Conservation (phyloP, 176 grass and related monocot species). For the Aegilops bicornis region DNA sequence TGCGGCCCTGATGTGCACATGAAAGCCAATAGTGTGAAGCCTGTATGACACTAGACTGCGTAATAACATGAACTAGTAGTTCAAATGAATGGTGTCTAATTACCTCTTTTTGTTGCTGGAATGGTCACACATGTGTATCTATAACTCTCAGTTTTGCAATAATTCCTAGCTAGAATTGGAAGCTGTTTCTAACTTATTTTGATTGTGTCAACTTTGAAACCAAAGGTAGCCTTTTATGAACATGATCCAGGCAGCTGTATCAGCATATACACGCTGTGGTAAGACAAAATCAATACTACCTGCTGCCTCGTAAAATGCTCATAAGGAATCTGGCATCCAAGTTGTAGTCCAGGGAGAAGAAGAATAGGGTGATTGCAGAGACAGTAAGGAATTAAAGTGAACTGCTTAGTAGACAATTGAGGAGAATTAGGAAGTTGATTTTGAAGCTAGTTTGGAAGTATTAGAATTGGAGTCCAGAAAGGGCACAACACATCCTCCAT, state of each 20-base stretch:
- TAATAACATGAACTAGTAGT: neutral
- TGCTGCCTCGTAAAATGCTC: neutral
- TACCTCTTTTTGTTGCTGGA: neutral
- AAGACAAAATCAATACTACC: neutral
- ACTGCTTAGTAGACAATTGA: neutral
- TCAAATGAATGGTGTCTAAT: neutral
- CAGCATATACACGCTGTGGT: neutral
- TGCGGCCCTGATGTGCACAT: neutral
- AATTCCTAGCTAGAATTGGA: neutral
- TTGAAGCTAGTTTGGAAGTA: neutral
- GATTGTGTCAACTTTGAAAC: too few relatives aligned
- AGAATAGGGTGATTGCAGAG: neutral
- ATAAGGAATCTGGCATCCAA: neutral
- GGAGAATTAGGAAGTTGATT: neutral
- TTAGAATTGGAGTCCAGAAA: neutral
- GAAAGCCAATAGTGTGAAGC: conserved; percentile 8
- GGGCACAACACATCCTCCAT: neutral
- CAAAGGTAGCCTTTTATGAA: neutral
- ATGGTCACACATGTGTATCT: neutral
- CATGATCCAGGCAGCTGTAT: neutral
- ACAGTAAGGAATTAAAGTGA: neutral
- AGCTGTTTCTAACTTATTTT: neutral
- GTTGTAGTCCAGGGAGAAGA: neutral
- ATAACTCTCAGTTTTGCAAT: neutral
- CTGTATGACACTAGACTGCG: neutral